Conservation (phyloP, 805 yeast species). For the Cyberlindnera japonica region DNA sequence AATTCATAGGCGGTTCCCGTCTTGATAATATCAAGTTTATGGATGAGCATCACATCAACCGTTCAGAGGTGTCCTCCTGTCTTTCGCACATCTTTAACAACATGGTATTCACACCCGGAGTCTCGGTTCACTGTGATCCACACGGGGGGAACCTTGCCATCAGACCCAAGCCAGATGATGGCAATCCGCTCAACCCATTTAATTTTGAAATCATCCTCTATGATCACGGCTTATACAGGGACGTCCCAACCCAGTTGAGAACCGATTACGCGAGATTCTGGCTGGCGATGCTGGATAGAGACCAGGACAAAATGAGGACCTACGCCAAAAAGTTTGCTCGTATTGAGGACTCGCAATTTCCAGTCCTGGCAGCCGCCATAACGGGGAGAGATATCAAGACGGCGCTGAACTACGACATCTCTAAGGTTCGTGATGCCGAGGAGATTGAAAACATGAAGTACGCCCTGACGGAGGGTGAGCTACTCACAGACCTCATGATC, state of each 20-base stretch:
- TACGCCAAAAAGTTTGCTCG: slow-evolving; percentile 81
- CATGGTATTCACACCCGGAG: slow-evolving; percentile 93
- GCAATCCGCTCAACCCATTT: slow-evolving; percentile 38
- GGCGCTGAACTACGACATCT: slow-evolving; percentile 63
- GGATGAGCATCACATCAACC: slow-evolving; percentile 57
- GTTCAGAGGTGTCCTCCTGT: slow-evolving; percentile 79
- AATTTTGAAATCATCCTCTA: slow-evolving; percentile 89
- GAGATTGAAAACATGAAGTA: slow-evolving; percentile 69
- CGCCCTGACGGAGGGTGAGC: slow-evolving; percentile 56
- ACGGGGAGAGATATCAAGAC: slow-evolving; percentile 88
- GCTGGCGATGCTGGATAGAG: slow-evolving; percentile 78
- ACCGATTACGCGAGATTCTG: slow-evolving; percentile 87
- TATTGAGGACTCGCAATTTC: slow-evolving; percentile 71
- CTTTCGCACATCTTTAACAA: slow-evolving; percentile 86
- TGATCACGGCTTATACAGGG: slow-evolving; percentile 92
- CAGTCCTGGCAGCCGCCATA: slow-evolving; percentile 85
- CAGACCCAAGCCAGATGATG: slow-evolving; percentile 36
- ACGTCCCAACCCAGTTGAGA: slow-evolving; percentile 72
- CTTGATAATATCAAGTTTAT: slow-evolving; percentile 72
- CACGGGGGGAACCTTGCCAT: slow-evolving; percentile 97
- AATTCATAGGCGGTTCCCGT: slow-evolving; percentile 75
- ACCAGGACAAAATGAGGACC: slow-evolving; percentile 59
- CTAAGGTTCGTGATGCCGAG: slow-evolving; percentile 46
- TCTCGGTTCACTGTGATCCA: slow-evolving; percentile 95
- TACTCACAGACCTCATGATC: slow-evolving; percentile 73